Evolutionary conservation across 805 yeast species (phyloP).

Genomic region (Cyberlindnera maritima): DNA sequence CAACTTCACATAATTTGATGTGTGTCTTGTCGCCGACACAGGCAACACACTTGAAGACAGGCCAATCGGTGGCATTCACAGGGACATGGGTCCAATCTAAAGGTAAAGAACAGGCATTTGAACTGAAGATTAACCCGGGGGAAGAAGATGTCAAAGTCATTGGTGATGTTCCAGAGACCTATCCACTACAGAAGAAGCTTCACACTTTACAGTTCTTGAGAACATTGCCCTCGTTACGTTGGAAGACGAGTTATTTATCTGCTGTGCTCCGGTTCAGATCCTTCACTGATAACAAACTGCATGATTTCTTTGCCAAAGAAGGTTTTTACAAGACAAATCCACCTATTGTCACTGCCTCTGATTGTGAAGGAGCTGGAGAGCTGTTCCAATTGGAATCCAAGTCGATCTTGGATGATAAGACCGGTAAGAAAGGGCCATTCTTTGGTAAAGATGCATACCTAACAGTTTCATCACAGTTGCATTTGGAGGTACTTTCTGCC

Average conservation of each 20-base stretch:
- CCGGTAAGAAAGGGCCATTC: slow-evolving; percentile 35
- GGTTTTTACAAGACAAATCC: slow-evolving; percentile 76
- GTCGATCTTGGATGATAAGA: slow-evolving; percentile 11
- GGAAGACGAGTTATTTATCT: slow-evolving; percentile 64
- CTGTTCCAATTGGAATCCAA: slow-evolving; percentile 57
- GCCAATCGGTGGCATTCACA: slow-evolving; percentile 41
- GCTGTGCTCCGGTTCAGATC: slow-evolving; percentile 75
- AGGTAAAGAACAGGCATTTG: slow-evolving; percentile 52
- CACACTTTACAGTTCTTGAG: slow-evolving; percentile 68
- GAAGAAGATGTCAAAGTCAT: slow-evolving; percentile 41
- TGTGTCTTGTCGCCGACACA: slow-evolving; percentile 48
- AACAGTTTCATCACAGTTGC: slow-evolving; percentile 91
- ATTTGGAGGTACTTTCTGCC: slow-evolving; percentile 74
- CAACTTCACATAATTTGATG: slow-evolving; percentile 50
- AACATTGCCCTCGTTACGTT: slow-evolving; percentile 71
- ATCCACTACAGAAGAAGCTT: slow-evolving; percentile 81
- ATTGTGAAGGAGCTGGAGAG: slow-evolving; percentile 98
- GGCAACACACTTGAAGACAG: slow-evolving; percentile 36
- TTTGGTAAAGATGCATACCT: slow-evolving; percentile 68
- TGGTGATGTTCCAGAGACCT: slow-evolving; percentile 61
- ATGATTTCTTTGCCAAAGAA: slow-evolving; percentile 49
- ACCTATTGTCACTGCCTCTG: slow-evolving; percentile 83
- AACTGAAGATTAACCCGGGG: slow-evolving; percentile 39
- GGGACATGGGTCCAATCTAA: slow-evolving; percentile 47
- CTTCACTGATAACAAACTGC: slow-evolving; percentile 50